phyloP scores from a whole-genome alignment of 2,329 filamentous ascomycete species.

The Reticulascus tulasneorum region DNA sequence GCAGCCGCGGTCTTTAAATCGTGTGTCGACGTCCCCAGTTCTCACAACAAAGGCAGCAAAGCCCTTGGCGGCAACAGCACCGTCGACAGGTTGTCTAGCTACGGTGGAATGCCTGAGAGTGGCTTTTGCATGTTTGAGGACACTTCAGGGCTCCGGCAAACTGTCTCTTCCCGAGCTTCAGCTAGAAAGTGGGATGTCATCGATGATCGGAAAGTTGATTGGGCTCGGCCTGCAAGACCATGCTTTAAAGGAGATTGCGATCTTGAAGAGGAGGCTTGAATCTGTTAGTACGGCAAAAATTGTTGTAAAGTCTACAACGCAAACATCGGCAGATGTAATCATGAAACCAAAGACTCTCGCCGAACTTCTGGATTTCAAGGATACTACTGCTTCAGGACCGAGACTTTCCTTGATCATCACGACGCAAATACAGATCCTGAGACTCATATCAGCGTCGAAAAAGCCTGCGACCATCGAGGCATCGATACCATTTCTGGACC shows the following conservation, averaged over 20 bases:
- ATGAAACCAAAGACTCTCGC: constrained; percentile 40
- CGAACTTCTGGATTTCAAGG: constrained; percentile 60
- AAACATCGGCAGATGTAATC: constrained; percentile 1
- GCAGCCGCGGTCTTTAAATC: constrained; percentile 57
- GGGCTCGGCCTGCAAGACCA: constrained; percentile 61
- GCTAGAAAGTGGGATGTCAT: constrained; percentile 69
- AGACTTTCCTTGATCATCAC: constrained; percentile 55
- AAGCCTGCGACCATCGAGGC: constrained; percentile 58
- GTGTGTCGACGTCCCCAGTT: constrained; percentile 51
- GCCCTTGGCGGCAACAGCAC: constrained; percentile 16
- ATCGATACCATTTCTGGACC: constrained; percentile 50
- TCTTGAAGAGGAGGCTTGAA: constrained; percentile 62
- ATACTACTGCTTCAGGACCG: constrained; percentile 32
- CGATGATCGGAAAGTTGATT: constrained; percentile 63
- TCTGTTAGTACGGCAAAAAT: constrained; percentile 5
- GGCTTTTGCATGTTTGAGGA: constrained; percentile 62
- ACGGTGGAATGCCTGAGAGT: constrained; percentile 65
- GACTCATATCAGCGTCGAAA: constrained; percentile 56
- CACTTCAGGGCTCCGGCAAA: constrained; percentile 49
- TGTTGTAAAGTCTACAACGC: constrained; percentile 2
- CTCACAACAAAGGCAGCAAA: constrained; percentile 30
- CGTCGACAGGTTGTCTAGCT: constrained; percentile 45
- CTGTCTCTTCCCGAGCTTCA: constrained; percentile 60
- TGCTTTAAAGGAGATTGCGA: constrained; percentile 63
- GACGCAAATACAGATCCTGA: constrained; percentile 62